These are phyloP conservation scores for Paspalum vaginatum DNA, from an alignment of 176 grass and related monocot genomes.

Conservation along the genomic window DNA sequence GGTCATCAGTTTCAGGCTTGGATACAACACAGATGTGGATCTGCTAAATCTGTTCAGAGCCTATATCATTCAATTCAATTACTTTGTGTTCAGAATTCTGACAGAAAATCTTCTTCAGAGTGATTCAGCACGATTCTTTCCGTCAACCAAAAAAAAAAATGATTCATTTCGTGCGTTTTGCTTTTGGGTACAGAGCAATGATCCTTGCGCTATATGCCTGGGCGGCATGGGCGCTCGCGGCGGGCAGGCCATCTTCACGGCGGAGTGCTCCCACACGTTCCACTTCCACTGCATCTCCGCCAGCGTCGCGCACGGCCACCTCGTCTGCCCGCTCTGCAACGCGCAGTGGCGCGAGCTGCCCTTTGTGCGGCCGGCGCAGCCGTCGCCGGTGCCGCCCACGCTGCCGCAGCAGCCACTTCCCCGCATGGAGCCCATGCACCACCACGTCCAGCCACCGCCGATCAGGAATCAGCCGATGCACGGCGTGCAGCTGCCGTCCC, in stretches of 20 bases:
- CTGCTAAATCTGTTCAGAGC: neutral
- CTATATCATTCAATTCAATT: too few relatives aligned
- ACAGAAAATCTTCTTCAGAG: too few relatives aligned
- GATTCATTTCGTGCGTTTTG: neutral
- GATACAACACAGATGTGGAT: neutral
- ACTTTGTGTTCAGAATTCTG: too few relatives aligned
- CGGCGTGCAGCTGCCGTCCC: neutral
- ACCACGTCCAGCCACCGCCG: neutral
- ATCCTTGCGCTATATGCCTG: conserved; percentile 66
- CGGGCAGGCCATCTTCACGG: conserved; percentile 64
- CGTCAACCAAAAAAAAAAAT: neutral
- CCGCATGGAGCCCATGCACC: neutral
- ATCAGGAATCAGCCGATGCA: neutral
- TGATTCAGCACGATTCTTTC: neutral
- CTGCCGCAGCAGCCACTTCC: neutral
- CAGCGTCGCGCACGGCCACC: conserved; percentile 56
- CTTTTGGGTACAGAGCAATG: conserved; percentile 32
- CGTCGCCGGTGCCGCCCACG: neutral
- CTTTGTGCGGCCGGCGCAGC: conserved; percentile 2
- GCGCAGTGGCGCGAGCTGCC: conserved; percentile 56
- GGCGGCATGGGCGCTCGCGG: conserved; percentile 36
- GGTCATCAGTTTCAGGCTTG: neutral
- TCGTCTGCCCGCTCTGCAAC: conserved; percentile 79
- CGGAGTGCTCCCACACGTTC: conserved; percentile 73
- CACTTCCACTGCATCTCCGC: conserved; percentile 74